Base-by-base conservation (phyloP, 2,329 filamentous ascomycete species). In the Zymoseptoria tritici region DNA sequence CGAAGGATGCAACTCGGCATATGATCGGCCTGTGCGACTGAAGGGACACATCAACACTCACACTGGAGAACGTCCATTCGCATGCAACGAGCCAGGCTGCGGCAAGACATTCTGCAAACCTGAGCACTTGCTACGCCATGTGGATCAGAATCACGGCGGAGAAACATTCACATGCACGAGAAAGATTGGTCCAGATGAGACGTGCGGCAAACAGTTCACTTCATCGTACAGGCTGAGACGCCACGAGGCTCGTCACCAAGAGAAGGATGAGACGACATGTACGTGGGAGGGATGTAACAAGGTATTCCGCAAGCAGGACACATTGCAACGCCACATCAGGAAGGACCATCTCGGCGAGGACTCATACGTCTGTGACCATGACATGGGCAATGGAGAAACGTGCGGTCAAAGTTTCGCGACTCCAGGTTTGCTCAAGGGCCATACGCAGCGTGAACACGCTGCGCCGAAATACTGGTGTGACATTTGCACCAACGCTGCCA, bases 241-340 rank as follows among this genome's bases (percentile, higher is more conserved):
- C 46, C 92, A 97, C 72, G 79, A 87, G 55, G 83, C 85, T n/a
- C 85, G 89, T 1, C 92, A 97, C 72, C 83, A 88, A 69, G 88
- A 87, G 57, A 84, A 87, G 66, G 87, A 94, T 71, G 66, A 72
- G 49, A 69, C 66, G n/a, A 69, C 60, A 8, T 73, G 71, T 51
- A 61, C 57, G n/a, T 68, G 69, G 67, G 80, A 85, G 9, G 88
- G 81, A 2, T 97, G 93, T 71, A 85, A 80, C 54, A 94, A 94
- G 78, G 85, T 84, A 20, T 97, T 97, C 73, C 84, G 93, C 62
- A 97, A 96, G 75, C 88, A 91, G 71, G 86, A 91, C 65, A 95
- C 91, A 0, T 80, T 97, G 16, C 85, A 92, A 71, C 86, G 89
- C 56, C 93, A 97, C 72, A 83, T 96, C 63, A 84, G 87, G 57